phyloP scores from a whole-genome alignment of 768 basidiomycete species.

The Boletus rufocinnamomeus region DNA sequence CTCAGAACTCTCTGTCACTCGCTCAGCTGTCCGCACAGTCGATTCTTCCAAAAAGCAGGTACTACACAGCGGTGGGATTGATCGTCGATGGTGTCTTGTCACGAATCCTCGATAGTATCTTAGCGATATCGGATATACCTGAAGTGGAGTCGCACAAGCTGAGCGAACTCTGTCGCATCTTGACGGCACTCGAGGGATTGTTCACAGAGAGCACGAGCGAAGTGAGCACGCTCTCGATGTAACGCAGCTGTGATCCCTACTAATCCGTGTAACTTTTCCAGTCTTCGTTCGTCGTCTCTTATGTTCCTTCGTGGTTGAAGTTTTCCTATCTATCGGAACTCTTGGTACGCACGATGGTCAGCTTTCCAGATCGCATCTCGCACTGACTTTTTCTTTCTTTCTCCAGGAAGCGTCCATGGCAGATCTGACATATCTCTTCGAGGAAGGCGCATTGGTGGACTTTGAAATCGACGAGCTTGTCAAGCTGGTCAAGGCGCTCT shows the following conservation, averaged over 20 bases:
- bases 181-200: constrained; percentile 77
- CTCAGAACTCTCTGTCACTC: background rate
- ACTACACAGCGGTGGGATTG: constrained; percentile 69
- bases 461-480: constrained; percentile 84
- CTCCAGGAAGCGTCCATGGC: constrained; percentile 86
- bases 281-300: constrained; percentile 77
- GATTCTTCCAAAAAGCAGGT: constrained; percentile 69
- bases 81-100: constrained; percentile 68
- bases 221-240: constrained; percentile 37
- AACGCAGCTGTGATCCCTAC: background rate
- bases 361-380: background rate
- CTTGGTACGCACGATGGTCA: constrained; percentile 57
- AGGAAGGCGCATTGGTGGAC: constrained; percentile 87
- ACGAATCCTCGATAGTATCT: constrained; percentile 68
- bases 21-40: constrained; percentile 42
- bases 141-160: constrained; percentile 83
- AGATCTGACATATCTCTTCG: constrained; percentile 90
- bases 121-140: constrained; percentile 82
- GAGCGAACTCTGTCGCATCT: constrained; percentile 77
- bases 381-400: constrained; percentile 1
- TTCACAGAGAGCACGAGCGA: constrained; percentile 69
- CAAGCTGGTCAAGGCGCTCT: constrained; percentile 79
- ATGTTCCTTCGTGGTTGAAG: constrained; percentile 93
- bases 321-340: constrained; percentile 93
- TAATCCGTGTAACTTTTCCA: constrained; percentile 27